These are phyloP conservation scores for Flaveria floridana DNA, from an alignment of 140 eudicot genomes.

Conservation along the genomic window DNA sequence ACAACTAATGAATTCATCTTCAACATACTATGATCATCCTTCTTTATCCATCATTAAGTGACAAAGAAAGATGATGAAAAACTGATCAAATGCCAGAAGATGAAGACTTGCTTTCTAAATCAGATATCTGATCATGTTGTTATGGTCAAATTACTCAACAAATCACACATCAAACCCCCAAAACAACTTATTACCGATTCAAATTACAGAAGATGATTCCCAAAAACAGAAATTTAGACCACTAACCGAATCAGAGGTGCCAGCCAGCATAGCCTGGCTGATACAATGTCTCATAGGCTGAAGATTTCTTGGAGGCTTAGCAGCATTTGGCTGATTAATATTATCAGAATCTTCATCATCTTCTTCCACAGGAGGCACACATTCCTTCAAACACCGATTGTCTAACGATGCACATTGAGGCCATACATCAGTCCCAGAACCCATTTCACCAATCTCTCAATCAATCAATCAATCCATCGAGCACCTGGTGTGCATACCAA, in stretches of 20 bases:
- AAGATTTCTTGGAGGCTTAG: conserved; percentile 63
- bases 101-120: not conserved
- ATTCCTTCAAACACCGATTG: conserved; percentile 42
- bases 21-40: not conserved
- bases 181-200: not conserved
- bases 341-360: conserved; percentile 53
- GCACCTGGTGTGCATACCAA: conserved; percentile 28
- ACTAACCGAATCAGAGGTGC: conserved; percentile 57
- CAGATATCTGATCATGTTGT: not conserved
- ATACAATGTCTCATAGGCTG: conserved; percentile 61
- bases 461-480: conserved; percentile 33
- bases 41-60: not conserved
- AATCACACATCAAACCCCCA: not conserved
- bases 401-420: conserved; percentile 54
- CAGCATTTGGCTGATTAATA: conserved; percentile 40
- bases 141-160: not conserved
- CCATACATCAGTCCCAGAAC: conserved; percentile 54
- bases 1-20: not conserved
- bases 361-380: conserved; percentile 38
- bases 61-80: not conserved
- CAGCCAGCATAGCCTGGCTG: conserved; percentile 67
- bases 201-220: not conserved
- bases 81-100: not conserved
- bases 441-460: conserved; percentile 42
- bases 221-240: not conserved